A percentile compares a stretch with the other conserved stretches of the same genome.
Conservation (phyloP, 2,329 filamentous ascomycete genomes). For the Phialophora tarda region DNA sequence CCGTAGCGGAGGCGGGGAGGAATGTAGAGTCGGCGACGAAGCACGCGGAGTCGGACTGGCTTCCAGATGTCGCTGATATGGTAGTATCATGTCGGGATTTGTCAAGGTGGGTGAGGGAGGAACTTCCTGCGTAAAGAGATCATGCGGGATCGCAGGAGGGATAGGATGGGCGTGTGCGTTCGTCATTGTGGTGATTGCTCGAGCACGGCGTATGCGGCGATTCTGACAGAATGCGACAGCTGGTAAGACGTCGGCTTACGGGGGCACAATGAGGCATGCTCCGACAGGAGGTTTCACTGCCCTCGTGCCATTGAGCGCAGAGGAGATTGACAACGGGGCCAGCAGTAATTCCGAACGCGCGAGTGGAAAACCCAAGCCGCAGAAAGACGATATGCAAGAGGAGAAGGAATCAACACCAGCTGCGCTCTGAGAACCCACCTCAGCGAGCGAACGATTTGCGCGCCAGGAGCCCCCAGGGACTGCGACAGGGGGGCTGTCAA, state of each 20-base stretch:
- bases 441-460: not conserved
- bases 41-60: slow-evolving; percentile 28
- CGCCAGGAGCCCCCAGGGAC: not conserved
- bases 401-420: not conserved
- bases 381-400: not conserved
- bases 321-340: not conserved
- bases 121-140: slow-evolving; percentile 31
- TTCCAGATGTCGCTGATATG: slow-evolving; percentile 45
- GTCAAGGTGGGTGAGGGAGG: slow-evolving; percentile 84
- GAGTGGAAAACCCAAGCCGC: not conserved
- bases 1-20: slow-evolving; percentile 21
- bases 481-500: slow-evolving; percentile 1
- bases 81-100: slow-evolving; percentile 93
- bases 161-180: slow-evolving; percentile 29
- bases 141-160: slow-evolving; percentile 32
- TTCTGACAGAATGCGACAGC: slow-evolving; percentile 18
- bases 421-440: not conserved
- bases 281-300: not conserved
- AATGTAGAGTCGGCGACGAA: slow-evolving; percentile 30
- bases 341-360: not conserved
- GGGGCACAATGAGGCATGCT: not conserved
- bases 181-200: slow-evolving; percentile 20
- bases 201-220: slow-evolving; percentile 2
- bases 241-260: slow-evolving; percentile 1
- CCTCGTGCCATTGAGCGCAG: not conserved